A percentile compares a stretch with the other conserved stretches of the same genome.
Conservation (phyloP, 2,329 filamentous ascomycete genomes). For the Neocatenulostroma microsporum region DNA sequence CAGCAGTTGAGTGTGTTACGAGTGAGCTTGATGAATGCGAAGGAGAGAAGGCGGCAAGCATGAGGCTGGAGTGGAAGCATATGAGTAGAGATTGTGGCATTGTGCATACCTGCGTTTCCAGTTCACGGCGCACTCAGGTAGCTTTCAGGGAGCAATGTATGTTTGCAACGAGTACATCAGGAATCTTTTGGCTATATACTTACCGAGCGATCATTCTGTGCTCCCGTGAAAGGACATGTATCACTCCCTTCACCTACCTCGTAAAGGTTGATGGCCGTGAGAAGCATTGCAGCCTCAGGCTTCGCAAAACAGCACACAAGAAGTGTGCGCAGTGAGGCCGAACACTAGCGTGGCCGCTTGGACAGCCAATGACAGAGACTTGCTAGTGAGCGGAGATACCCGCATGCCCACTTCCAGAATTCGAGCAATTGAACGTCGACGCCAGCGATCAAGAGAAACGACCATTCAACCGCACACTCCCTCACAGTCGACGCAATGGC, state of each 20-base stretch:
- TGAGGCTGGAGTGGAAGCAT: background rate
- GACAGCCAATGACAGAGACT: no score
- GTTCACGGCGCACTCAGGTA: background rate
- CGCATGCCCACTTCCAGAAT: background rate
- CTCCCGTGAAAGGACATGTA: no score
- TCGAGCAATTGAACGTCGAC: background rate
- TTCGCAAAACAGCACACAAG: no score
- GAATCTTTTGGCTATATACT: no score
- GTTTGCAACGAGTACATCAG: conserved; percentile 1
- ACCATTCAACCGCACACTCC: conserved; percentile 1
- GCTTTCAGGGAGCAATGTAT: background rate
- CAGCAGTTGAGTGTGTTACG: background rate
- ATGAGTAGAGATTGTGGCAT: background rate
- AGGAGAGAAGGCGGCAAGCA: background rate
- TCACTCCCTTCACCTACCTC: no score
- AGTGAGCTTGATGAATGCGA: background rate
- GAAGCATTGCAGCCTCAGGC: no score
- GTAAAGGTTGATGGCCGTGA: no score
- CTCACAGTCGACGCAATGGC: conserved; percentile 50
- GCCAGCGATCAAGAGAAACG: background rate
- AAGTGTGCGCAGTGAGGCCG: no score
- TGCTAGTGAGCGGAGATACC: background rate
- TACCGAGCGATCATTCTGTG: no score
- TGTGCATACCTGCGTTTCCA: conserved; percentile 3
- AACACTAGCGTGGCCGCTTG: no score